Base-by-base conservation (phyloP, 106 monocot genomes). In the Dendrobium catenatum region DNA sequence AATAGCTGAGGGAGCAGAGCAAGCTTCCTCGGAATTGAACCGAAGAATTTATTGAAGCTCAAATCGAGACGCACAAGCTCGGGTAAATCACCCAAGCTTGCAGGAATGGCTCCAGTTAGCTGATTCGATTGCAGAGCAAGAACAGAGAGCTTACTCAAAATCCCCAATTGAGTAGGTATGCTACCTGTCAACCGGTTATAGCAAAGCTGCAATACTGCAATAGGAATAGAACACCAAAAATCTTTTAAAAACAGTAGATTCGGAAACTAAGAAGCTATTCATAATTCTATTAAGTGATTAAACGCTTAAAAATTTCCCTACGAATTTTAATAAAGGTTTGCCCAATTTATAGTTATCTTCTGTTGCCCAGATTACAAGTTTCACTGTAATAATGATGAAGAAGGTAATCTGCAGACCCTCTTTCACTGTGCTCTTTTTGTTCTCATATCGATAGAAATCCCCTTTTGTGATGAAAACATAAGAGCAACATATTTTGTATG, bases 161-260 rank as follows among this genome's bases (percentile, higher is more conserved):
- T 55, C 16, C 91, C 90, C 13, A 95, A 68, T 56, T 93, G 88
- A 76, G 87, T 93, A 47, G 93, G 95, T 20, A 95, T 84, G 68
- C 89, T 90, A 22, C 95, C 93, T 16, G 91, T 86, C 16, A 95
- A 84, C 85, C 90, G 90, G 85, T 95, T 95, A 51, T 89, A 95
- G 68, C 93, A 92, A 2, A 95, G 86, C 89, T 95, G 95, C 82
- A 95, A 43, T 24, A 95, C 95, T 95, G 75, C 76, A 78, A 17
- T 31, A 82, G 18, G 46, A 76, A 2, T 78, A 17, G 47, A 72
- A 37, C 16, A 2, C 13, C 72, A 37, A 72, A 72, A 6, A 74
- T n/a, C 40, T 10, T 20, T n/a, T 42, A 29, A 42, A 70, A 42
- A 74, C 43, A 43, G 19, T n/a, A 44, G 6, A 19, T 74, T 74